Base-by-base conservation (phyloP, 441 rosid genomes). In the Cnidoscolus chayamansa region DNA sequence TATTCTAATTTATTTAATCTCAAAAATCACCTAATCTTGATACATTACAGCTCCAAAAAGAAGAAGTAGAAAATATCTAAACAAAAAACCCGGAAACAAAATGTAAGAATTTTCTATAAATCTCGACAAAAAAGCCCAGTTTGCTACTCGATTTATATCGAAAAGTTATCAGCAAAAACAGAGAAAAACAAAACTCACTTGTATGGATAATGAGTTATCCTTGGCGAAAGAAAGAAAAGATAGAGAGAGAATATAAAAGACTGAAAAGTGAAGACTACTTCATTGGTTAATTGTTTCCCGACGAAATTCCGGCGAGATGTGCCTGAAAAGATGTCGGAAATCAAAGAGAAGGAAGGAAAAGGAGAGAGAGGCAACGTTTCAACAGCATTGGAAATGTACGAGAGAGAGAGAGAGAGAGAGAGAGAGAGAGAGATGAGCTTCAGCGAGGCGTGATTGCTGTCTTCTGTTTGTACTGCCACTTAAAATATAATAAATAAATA, bases 401-500 rank as follows among this genome's bases (percentile, higher is more conserved):
- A 13, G 40, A 25, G 1, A 3, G 31, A 68, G 7, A 40, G 45
- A 40, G 45, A 40, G 45, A 0, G 54, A 45, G 53, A 47, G 60
- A 16, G 53, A 59, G 81, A 0, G 54, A 45, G 53, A 47, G 60
- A 16, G 53, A 55, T 25, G 25, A 25, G 79, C 73, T 77, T 65
- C 58, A 81, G 78, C 68, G 68, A 80, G 81, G 77, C 69, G 79
- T 48, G 56, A 74, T 79, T 19, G 48, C 56, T 51, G 78, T 30
- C 35, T 48, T 19, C 25, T 55, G 40, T 31, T n/a, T 71, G 61
- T 48, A 50, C 55, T 30, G 47, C 11, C 40, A 10, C 49, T 12
- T 35, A 53, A 70, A 45, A 10, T 15, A 47, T 25, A 25, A 25
- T 25, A 25, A 25, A 25, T 25, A 25, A 25, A 35, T 35, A 35